Evolutionary conservation across 2,329 filamentous ascomycete genomes (phyloP), one percentile per base, ranked within the genome.

Genomic region (Mycocentrospora acerina): DNA sequence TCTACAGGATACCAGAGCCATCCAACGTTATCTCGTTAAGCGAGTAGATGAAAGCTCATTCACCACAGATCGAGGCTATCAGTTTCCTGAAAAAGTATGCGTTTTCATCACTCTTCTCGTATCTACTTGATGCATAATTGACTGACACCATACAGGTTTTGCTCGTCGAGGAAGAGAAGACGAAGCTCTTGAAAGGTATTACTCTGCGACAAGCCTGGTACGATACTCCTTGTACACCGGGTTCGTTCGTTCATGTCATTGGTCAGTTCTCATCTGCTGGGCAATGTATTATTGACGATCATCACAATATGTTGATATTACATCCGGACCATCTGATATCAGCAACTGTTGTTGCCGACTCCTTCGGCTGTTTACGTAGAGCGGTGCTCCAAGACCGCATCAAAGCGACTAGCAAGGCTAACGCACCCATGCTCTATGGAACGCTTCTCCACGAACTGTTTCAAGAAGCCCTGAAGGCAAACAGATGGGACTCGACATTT

Each of bases 281-380:
- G 2, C 81, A 84, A 62, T 95, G 90, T 62, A 71, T 94, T 31
- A 78, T 97, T 46, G 86, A 95, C 60, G 89, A 97, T 63, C 75
- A 79, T 3, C 77, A 85, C 33, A 89, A 90, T 55, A 86, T 97
- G 66, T 73, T 98, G 34, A 90, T 98, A 40, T 71, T 98, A 11
- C 90, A 98, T 59, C 93, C 93, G 0, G 93, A 98, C 59, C 90
- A 97, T 68, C 79, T 98, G 24, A 86, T 98, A 36, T 97, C 93
- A 2, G 86, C 93, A 3, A 97, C 93, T 1, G 89, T 94, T 4
- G 86, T 98, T 29, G 90, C 90, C n/a, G 93, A 98, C 67, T 95
- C 93, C 0, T 95, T 97, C 63, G 85, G 83, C 16, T 98, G 93
- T 62, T 84, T 87, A 62, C 85, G 93, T 13, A 85, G 91, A 48